Evolutionary conservation across 2,329 filamentous ascomycete species (phyloP), one percentile per base, ranked within the genome.

Genomic region (Blastomyces parvus): DNA sequence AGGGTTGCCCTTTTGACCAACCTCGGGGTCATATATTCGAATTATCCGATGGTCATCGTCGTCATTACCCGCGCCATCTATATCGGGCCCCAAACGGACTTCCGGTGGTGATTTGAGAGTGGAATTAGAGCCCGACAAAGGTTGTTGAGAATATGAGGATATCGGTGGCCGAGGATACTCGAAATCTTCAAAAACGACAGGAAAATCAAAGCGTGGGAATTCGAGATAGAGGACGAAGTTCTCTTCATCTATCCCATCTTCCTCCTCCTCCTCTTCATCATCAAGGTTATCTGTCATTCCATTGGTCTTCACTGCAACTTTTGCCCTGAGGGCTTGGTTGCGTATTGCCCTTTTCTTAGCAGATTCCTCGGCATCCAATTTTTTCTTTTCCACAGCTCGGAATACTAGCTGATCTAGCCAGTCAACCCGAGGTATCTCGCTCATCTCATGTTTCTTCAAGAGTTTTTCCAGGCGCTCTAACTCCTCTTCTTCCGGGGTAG

Each of bases 401-500:
- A 96, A 99, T 2, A 97, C 92, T 69, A 97, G 83, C 71, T 94
- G 90, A 74, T 99, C 94, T 53, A 99, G 83, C 95, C 94, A 99
- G 70, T 95, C 90, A 58, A 96, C 89, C 19, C 91, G 86, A 0
- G 90, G 87, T 33, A 99, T 93, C 73, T 99, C 94, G 22, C 91
- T 92, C 88, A 97, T 95, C 73, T 99, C 95, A 72, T 97, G 94
- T 76, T 96, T 96, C 77, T 99, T 99, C 73, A 99, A 89, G 27
- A 97, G 76, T 62, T 86, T 88, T 72, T 97, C 92, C 68, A 99
- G 83, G 22, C 94, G 83, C 70, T 97, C 91, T 66, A 97, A 83
- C 75, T 99, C 94, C 61, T 90, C 86, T 64, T 95, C 86, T 68
- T 88, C 88, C 63, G 89, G 86, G n/a, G 84, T 78, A 0, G 79